A percentile compares a stretch with the other conserved stretches of the same genome.
These are phyloP conservation scores for Neonectria magnoliae DNA, from an alignment of 2,329 filamentous ascomycete genomes.

Conservation along the genomic window DNA sequence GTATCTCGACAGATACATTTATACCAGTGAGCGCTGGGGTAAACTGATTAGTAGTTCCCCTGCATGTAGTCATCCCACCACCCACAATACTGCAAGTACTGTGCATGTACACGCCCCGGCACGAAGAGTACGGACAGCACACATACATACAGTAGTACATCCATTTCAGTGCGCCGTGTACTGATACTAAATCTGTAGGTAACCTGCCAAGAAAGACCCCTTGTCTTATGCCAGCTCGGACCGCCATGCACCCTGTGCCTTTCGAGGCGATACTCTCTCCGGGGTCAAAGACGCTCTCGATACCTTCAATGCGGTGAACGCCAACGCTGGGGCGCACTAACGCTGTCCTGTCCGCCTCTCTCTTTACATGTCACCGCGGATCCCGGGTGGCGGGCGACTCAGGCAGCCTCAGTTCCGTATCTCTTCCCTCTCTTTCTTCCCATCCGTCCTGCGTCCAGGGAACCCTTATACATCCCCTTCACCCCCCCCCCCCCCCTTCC, in stretches of 20 bases:
- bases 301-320: constrained; percentile 18
- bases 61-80: constrained; percentile 2
- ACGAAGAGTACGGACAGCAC: no score
- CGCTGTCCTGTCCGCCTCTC: neutral
- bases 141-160: no score
- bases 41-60: constrained; percentile 7
- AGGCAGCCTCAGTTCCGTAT: constrained; percentile 1
- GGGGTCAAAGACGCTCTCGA: constrained; percentile 5
- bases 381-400: constrained; percentile 15
- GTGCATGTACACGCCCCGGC: no score
- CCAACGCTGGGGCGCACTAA: neutral
- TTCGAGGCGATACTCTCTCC: neutral
- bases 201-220: neutral
- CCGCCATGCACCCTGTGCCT: constrained; percentile 6
- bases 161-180: no score
- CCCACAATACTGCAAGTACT: neutral
- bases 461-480: constrained; percentile 15
- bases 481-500: constrained; percentile 17
- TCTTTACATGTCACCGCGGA: neutral
- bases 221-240: constrained; percentile 1
- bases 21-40: neutral
- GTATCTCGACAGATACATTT: no score
- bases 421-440: neutral
- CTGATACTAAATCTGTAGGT: neutral
- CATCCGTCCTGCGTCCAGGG: neutral